Conservation (phyloP, 148 eudicot species). For the Persicaria tinctoria region DNA sequence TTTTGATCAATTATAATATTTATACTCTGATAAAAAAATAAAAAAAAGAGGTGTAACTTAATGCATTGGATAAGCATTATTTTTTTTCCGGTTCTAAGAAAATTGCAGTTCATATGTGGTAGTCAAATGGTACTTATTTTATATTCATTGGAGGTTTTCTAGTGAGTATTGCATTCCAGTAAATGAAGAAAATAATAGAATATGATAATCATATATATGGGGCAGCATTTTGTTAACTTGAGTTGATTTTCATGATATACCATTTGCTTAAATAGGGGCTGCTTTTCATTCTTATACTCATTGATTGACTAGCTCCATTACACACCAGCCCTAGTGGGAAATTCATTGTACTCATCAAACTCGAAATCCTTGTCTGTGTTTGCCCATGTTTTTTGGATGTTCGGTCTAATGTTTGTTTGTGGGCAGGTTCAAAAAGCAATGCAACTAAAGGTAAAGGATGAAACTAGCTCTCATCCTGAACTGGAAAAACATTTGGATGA, state of each 20-base stretch:
- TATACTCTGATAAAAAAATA: neutral
- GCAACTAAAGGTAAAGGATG: slow-evolving; percentile 22
- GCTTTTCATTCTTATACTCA: neutral
- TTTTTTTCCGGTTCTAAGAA: neutral
- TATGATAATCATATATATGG: neutral
- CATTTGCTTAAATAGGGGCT: neutral
- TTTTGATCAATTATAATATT: neutral
- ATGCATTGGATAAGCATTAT: neutral
- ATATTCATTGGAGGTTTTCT: neutral
- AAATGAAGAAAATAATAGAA: neutral
- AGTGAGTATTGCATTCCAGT: neutral
- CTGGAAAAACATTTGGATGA: slow-evolving; percentile 28
- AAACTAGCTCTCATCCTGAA: slow-evolving; percentile 24
- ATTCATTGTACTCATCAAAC: neutral
- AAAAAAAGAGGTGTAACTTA: neutral
- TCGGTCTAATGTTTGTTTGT: neutral
- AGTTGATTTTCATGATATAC: too few species aligned
- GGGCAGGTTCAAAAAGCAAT: slow-evolving; percentile 39
- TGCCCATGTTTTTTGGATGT: too few species aligned
- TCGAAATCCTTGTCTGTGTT: too few species aligned
- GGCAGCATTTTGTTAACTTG: too few species aligned
- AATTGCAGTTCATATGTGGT: neutral
- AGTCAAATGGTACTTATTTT: neutral
- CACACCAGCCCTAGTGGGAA: neutral
- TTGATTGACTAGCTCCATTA: neutral